Percentiles rank a stretch among this genome's conserved stretches.
These are phyloP conservation scores for Phialemoniopsis sp. DNA, from an alignment of 2,329 filamentous ascomycete genomes.

Conservation along the genomic window DNA sequence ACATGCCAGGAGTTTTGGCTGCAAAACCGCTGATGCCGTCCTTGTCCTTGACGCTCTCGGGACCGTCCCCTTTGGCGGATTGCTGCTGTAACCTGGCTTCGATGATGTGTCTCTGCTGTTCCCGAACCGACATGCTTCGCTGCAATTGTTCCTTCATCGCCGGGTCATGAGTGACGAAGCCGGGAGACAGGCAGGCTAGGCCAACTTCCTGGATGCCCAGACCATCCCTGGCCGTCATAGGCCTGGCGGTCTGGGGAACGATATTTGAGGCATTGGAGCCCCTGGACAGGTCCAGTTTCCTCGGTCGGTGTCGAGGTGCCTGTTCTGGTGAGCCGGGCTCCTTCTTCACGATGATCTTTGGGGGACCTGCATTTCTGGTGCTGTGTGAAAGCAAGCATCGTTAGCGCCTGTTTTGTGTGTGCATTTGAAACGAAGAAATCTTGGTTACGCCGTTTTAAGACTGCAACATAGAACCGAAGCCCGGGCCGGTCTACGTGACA, in stretches of 20 bases:
- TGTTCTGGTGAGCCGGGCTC: slow-evolving; percentile 87
- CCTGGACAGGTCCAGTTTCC: slow-evolving; percentile 74
- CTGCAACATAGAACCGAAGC: too few relatives aligned
- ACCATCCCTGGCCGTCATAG: slow-evolving; percentile 74
- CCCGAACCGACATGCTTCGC: slow-evolving; percentile 86
- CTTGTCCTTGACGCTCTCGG: slow-evolving; percentile 50
- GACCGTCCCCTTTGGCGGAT: slow-evolving; percentile 71
- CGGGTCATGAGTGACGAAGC: slow-evolving; percentile 95
- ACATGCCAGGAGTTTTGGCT: slow-evolving; percentile 70
- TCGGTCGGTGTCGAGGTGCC: slow-evolving; percentile 68
- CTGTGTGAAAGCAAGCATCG: slow-evolving; percentile 19
- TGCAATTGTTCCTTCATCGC: slow-evolving; percentile 93
- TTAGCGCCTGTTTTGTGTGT: slow-evolving; percentile 1
- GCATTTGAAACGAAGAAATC: slow-evolving; percentile 11
- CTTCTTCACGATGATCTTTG: slow-evolving; percentile 93
- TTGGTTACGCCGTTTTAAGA: too few relatives aligned
- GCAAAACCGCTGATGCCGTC: slow-evolving; percentile 43
- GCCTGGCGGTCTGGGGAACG: slow-evolving; percentile 58
- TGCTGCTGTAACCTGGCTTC: slow-evolving; percentile 87
- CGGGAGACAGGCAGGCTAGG: slow-evolving; percentile 88
- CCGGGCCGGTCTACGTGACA: too few relatives aligned
- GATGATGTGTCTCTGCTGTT: slow-evolving; percentile 93
- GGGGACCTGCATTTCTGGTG: slow-evolving; percentile 50
- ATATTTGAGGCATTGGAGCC: slow-evolving; percentile 47
- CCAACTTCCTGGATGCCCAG: slow-evolving; percentile 89